Conservation (phyloP, 371 early-diverging fungal species). For the Gilbertella persicaria region DNA sequence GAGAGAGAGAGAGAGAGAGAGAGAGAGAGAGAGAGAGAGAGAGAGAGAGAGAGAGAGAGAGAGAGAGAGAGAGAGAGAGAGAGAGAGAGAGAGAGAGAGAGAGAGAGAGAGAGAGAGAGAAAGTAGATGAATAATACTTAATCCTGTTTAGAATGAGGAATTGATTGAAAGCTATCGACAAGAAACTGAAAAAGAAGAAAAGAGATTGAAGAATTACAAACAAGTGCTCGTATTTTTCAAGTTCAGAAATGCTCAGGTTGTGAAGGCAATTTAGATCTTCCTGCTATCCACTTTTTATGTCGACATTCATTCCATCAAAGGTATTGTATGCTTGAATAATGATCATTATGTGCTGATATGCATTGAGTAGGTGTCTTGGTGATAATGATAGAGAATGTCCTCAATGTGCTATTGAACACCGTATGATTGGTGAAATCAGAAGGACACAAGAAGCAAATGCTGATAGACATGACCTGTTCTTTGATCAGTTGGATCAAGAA, state of each 20-base stretch:
- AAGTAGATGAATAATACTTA: not conserved
- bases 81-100: conserved; percentile 36
- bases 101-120: not conserved
- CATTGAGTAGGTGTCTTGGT: conserved; percentile 65
- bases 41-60: conserved; percentile 35
- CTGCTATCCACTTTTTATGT: conserved; percentile 91
- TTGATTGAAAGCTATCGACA: conserved; percentile 74
- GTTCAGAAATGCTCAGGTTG: conserved; percentile 86
- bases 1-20: conserved; percentile 36
- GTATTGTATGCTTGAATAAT: conserved; percentile 30
- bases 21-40: conserved; percentile 35
- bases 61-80: conserved; percentile 36
- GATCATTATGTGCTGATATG: not conserved
- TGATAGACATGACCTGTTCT: conserved; percentile 78
- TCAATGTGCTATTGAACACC: conserved; percentile 83
- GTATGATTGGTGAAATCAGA: conserved; percentile 78
- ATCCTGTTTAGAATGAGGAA: conserved; percentile 47
- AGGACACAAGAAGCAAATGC: conserved; percentile 76
- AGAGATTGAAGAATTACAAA: conserved; percentile 82
- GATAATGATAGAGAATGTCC: conserved; percentile 86
- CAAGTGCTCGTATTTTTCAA: conserved; percentile 81
- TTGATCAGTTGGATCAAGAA: conserved; percentile 73
- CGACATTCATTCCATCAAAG: conserved; percentile 91
- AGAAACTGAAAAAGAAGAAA: conserved; percentile 77
- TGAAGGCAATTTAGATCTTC: conserved; percentile 81